Evolutionary conservation across 2,329 filamentous ascomycete species (phyloP).

Genomic region (Aciculosporium take): DNA sequence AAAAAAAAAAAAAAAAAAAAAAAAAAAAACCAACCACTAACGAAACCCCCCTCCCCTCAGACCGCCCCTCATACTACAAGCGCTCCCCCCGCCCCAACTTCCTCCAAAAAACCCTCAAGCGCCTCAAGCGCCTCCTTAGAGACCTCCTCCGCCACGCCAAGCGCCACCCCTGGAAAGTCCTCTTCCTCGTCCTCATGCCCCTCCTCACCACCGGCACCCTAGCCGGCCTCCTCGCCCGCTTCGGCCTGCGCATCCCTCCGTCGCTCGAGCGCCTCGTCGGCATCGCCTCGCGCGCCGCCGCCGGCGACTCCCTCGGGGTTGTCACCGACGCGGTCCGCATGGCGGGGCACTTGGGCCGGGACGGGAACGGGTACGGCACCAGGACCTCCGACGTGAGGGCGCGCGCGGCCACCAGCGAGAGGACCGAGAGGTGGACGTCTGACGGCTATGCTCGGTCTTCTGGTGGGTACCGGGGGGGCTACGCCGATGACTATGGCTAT

Average conservation of each 20-base stretch:
- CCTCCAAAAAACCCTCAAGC: slow-evolving; percentile 55
- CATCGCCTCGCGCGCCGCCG: slow-evolving; percentile 33
- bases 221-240: slow-evolving; percentile 59
- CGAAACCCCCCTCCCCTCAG: slow-evolving; percentile 17
- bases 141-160: slow-evolving; percentile 72
- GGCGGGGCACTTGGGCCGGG: slow-evolving; percentile 24
- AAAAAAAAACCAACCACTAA: too few species aligned
- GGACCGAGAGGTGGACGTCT: too few species aligned
- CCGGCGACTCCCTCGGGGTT: slow-evolving; percentile 33
- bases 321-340: slow-evolving; percentile 42
- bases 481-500: slow-evolving; percentile 13
- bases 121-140: slow-evolving; percentile 65
- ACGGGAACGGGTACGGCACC: slow-evolving; percentile 9
- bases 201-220: slow-evolving; percentile 73
- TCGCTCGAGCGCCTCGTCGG: slow-evolving; percentile 45
- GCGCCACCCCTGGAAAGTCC: slow-evolving; percentile 73
- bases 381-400: neutral
- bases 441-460: too few species aligned
- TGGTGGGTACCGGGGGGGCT: slow-evolving; percentile 12
- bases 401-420: slow-evolving; percentile 11
- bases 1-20: too few species aligned
- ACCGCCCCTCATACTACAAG: slow-evolving; percentile 55
- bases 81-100: slow-evolving; percentile 72
- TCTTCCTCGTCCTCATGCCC: slow-evolving; percentile 76
- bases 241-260: slow-evolving; percentile 64